Percentiles rank a stretch among this genome's conserved stretches.
Evolutionary conservation across 768 basidiomycete genomes (phyloP).

Genomic region (Krasilnikovozyma curviuscula): DNA sequence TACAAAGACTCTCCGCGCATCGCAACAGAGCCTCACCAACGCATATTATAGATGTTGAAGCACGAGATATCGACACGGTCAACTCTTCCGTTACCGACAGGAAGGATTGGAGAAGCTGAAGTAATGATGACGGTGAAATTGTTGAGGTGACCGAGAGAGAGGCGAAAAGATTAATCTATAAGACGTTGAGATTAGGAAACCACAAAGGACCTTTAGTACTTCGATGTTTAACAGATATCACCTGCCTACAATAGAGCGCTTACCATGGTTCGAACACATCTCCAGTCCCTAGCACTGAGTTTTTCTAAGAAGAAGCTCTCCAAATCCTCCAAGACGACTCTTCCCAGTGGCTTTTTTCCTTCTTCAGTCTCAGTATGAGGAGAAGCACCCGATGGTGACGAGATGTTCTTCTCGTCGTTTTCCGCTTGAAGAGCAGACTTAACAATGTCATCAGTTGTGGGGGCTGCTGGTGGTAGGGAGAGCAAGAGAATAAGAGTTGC

Average conservation of each 20-base stretch:
- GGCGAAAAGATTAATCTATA: conserved; percentile 80
- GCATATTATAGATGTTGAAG: conserved; percentile 20
- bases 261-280: conserved; percentile 48
- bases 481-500: conserved; percentile 58
- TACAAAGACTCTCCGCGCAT: conserved; percentile 12
- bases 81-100: conserved; percentile 74
- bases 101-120: conserved; percentile 63
- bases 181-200: background rate
- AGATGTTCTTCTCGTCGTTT: conserved; percentile 2
- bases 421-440: background rate
- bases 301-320: conserved; percentile 78
- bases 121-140: conserved; percentile 57
- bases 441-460: background rate
- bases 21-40: conserved; percentile 24
- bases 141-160: conserved; percentile 54
- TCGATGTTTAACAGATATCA: background rate
- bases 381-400: background rate
- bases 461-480: conserved; percentile 9
- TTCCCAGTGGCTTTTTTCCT: background rate
- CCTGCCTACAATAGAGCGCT: background rate
- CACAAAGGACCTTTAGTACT: too few species aligned
- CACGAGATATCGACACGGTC: conserved; percentile 41
- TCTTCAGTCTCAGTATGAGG: background rate
- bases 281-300: conserved; percentile 76
- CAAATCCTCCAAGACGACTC: conserved; percentile 32